Evolutionary conservation across 1,139 yeast genomes (phyloP), one percentile per base, ranked within the genome.

Genomic region (Arxiozyma bovina): DNA sequence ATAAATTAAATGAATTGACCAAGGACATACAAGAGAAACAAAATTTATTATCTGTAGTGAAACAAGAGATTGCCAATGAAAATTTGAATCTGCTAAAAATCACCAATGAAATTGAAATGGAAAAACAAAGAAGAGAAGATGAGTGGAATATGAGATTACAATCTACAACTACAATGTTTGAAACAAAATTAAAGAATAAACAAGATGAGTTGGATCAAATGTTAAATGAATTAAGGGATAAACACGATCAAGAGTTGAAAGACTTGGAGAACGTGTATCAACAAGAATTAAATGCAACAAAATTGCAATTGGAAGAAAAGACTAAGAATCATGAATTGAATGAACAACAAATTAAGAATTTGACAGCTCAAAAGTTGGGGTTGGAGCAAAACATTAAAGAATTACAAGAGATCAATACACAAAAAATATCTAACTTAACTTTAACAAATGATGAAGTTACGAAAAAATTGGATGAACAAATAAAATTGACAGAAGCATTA

Each of bases 1-100:
- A 64, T n/a, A 55, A 58, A 48, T 52, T 67, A 27, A 57, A 60
- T 44, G 61, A 57, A 20, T 61, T 67, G 38, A 65, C 64, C 50
- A 50, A 57, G 9, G 53, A 61, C 22, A 64, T 66, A 38, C 56
- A 64, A 3, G 50, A 49, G 3, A 54, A 58, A 42, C 54, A 65
- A 43, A 54, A 56, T 38, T 56, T 63, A 27, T 48, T 67, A 49
- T 55, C 69, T 2, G 18, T 61, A 8, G 56, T 67, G 38, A 65
- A 65, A 52, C 68, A 66, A 48, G 69, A 66, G 50, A 61, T 60
- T 38, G 57, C 66, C 17, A 63, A 65, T 45, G 70, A 66, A 54
- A 61, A 61, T 41, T 55, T 62, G 34, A 61, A 62, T 50, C 53
- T 66, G n/a, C 50, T 63, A 5, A 62, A 58, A 15, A 57, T 67